Evolutionary conservation across 2,329 filamentous ascomycete genomes (phyloP).

Genomic region (Tolypocladium cylindrosporum): DNA sequence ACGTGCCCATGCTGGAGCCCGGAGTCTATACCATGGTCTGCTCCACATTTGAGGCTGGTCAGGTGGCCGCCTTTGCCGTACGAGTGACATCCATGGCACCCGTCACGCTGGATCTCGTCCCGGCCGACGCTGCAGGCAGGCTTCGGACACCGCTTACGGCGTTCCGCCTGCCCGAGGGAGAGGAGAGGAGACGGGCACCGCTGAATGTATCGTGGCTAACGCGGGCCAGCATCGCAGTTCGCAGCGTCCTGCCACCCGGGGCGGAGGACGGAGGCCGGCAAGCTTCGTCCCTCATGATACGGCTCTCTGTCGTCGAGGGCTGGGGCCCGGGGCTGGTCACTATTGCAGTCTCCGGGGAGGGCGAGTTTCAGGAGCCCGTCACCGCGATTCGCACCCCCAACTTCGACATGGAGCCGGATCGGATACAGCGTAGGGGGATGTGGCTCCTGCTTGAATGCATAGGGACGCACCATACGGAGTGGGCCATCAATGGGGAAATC

Average conservation of each 20-base stretch:
- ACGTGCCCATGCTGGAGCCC: conserved; percentile 47
- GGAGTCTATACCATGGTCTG: conserved; percentile 82
- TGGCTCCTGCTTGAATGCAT: conserved; percentile 80
- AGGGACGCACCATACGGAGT: conserved; percentile 36
- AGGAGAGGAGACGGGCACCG: conserved; percentile 27
- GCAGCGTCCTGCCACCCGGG: conserved; percentile 17
- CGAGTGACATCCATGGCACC: conserved; percentile 57
- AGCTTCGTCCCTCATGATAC: conserved; percentile 45
- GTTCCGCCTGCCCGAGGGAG: conserved; percentile 38
- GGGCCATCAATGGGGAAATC: conserved; percentile 42
- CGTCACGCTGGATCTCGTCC: conserved; percentile 49
- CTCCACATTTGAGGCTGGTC: conserved; percentile 79
- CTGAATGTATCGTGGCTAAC: conserved; percentile 42
- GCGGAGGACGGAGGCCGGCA: conserved; percentile 9
- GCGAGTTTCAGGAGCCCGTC: conserved; percentile 61
- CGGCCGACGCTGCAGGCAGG: conserved; percentile 65
- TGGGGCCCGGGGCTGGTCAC: conserved; percentile 57
- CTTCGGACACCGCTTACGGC: conserved; percentile 50
- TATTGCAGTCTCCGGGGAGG: conserved; percentile 58
- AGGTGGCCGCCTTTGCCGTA: conserved; percentile 64
- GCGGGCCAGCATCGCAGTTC: conserved; percentile 31
- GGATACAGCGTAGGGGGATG: conserved; percentile 44
- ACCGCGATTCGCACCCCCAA: conserved; percentile 60
- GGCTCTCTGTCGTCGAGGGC: conserved; percentile 64
- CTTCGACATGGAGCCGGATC: conserved; percentile 62